Evolutionary conservation across 805 yeast species (phyloP).

Genomic region (Lachancea sp.): DNA sequence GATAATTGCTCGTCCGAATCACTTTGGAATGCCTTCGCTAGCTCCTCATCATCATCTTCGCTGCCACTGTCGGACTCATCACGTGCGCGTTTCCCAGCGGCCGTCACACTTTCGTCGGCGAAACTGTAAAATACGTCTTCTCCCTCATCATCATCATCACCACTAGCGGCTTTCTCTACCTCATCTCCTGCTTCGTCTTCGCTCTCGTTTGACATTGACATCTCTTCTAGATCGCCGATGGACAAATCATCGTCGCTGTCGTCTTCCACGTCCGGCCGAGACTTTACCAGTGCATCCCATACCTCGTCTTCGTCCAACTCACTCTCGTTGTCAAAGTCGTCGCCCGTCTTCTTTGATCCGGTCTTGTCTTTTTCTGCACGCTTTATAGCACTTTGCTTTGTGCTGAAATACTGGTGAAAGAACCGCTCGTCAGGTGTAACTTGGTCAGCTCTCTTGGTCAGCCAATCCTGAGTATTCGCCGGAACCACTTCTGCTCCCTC

Average conservation of each 20-base stretch:
- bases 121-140: constrained; percentile 28
- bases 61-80: constrained; percentile 34
- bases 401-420: constrained; percentile 76
- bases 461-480: constrained; percentile 83
- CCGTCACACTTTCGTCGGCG: constrained; percentile 25
- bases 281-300: constrained; percentile 72
- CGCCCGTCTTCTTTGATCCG: constrained; percentile 31
- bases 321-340: constrained; percentile 33
- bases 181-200: constrained; percentile 31
- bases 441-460: constrained; percentile 51
- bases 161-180: constrained; percentile 33
- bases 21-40: constrained; percentile 17
- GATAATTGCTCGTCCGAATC: constrained; percentile 9
- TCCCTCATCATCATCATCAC: constrained; percentile 34
- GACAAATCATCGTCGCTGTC: constrained; percentile 37
- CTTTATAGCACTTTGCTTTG: constrained; percentile 42
- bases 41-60: constrained; percentile 25
- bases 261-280: constrained; percentile 66
- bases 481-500: constrained; percentile 78
- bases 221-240: constrained; percentile 27
- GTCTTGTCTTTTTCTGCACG: constrained; percentile 28
- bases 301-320: constrained; percentile 64
- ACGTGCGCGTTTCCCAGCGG: constrained; percentile 22
- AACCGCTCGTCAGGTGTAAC: constrained; percentile 84
- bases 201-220: constrained; percentile 19